Evolutionary conservation across 495 filamentous ascomycete species (phyloP), one percentile per base, ranked within the genome.

Genomic region (Lepidopterella palustris): DNA sequence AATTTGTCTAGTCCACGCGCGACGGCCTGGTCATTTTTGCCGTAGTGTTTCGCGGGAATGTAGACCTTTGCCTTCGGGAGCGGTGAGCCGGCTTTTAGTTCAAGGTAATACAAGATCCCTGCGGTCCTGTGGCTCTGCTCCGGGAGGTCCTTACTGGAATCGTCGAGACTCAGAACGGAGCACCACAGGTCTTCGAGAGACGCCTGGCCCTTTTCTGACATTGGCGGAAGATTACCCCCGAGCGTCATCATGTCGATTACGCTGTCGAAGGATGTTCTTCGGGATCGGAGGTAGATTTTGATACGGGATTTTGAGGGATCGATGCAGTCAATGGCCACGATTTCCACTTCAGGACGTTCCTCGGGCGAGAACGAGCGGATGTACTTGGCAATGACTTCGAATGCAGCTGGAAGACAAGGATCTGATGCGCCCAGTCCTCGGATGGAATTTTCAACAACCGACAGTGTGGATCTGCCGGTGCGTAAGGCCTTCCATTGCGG

Each of bases 101-200:
- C 70, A 42, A 70, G 64, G 57, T 74, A 64, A 61, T 74, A 75
- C 9, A 75, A 56, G n/a, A 73, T 72, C 21, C 74, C 74, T 0
- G 65, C 67, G 2, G 73, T 75, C 6, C 66, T 65, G 53, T 75
- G 73, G n/a, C 40, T 42, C 9, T 47, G 50, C 5, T 45, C 29
- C 2, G 65, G 60, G 15, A 69, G 60, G 0, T 42, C 28, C 39
- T 53, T 55, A 8, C 67, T 61, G 4, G 47, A 28, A 20, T 66
- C 39, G 28, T 40, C 28, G 25, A 47, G 28, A 45, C 45, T 39
- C 3, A 60, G 24, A 5, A 60, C 23, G 2, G 32, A 42, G 21
- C 28, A 24, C 57, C 57, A 60, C 4, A 60, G 32, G 8, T 45
- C 27, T 0, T 35, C n/a, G 0, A 73, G 62, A 3, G 62, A 35